Evolutionary conservation across 2,329 filamentous ascomycete genomes (phyloP).

Genomic region (Daldinia sp.): DNA sequence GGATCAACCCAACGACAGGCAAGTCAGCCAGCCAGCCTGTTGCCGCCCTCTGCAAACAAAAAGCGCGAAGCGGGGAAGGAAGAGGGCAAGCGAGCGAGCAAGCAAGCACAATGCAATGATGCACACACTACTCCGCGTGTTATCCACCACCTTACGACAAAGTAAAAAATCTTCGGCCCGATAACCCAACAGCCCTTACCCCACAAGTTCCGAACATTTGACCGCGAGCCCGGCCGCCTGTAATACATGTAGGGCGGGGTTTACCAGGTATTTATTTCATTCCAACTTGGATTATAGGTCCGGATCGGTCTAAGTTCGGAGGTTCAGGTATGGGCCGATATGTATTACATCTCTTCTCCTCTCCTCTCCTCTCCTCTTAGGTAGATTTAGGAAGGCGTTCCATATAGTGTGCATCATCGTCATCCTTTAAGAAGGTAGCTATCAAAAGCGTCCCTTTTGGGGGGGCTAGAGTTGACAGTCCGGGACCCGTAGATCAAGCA

Average conservation of each 20-base stretch:
- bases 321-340: neutral
- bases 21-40: neutral
- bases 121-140: neutral
- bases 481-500: neutral
- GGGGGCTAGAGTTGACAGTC: constrained; percentile 10
- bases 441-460: neutral
- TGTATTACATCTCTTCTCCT: neutral
- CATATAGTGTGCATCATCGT: neutral
- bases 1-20: neutral
- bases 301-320: no score
- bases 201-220: neutral
- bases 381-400: neutral
- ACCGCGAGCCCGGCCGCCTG: neutral
- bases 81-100: no score
- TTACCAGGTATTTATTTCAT: neutral
- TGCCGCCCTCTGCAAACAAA: no score
- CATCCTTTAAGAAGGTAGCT: neutral
- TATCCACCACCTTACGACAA: neutral
- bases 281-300: neutral
- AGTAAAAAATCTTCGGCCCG: neutral
- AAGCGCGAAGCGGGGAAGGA: no score
- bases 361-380: neutral
- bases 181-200: neutral
- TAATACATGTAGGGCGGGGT: neutral
- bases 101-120: neutral